These are phyloP conservation scores for Discostella stelligera DNA, from an alignment of 352 stramenopile genomes.

Conservation along the genomic window DNA sequence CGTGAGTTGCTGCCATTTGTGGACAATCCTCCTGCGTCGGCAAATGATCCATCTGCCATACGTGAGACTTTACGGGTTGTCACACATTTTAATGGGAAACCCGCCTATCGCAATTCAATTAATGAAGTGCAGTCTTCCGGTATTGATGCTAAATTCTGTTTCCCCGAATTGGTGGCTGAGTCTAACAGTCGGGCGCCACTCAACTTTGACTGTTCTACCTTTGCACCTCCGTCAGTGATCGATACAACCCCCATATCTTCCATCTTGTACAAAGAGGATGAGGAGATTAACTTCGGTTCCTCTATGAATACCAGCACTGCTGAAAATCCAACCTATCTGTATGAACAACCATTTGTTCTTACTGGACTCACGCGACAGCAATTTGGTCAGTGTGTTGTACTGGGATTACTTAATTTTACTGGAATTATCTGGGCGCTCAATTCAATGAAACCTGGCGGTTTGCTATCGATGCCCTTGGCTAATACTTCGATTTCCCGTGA, in stretches of 20 bases:
- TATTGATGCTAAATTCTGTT: conserved; percentile 56
- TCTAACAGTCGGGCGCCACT: conserved; percentile 28
- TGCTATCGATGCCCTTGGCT: conserved; percentile 36
- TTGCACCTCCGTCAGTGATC: conserved; percentile 22
- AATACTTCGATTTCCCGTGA: conserved; percentile 1
- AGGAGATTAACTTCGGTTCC: conserved; percentile 9
- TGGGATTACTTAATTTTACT: conserved; percentile 69
- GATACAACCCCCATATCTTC: conserved; percentile 17
- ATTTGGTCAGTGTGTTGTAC: conserved; percentile 65
- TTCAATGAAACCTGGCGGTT: conserved; percentile 51
- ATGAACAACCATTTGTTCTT: conserved; percentile 50
- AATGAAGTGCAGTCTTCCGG: conserved; percentile 1
- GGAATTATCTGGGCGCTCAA: conserved; percentile 67
- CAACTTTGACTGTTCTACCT: conserved; percentile 26
- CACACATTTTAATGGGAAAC: conserved; percentile 76
- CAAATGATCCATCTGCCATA: conserved; percentile 37
- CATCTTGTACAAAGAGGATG: conserved; percentile 48
- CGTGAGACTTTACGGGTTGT: conserved; percentile 59
- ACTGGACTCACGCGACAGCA: conserved; percentile 55
- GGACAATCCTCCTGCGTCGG: conserved; percentile 59
- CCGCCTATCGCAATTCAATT: conserved; percentile 15
- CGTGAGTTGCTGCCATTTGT: conserved; percentile 58
- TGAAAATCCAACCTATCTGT: conserved; percentile 49
- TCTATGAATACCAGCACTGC: conserved; percentile 1
- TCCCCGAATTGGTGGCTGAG: conserved; percentile 75